Conservation (phyloP, 495 filamentous ascomycete genomes). For the Penicillium verhagenii region DNA sequence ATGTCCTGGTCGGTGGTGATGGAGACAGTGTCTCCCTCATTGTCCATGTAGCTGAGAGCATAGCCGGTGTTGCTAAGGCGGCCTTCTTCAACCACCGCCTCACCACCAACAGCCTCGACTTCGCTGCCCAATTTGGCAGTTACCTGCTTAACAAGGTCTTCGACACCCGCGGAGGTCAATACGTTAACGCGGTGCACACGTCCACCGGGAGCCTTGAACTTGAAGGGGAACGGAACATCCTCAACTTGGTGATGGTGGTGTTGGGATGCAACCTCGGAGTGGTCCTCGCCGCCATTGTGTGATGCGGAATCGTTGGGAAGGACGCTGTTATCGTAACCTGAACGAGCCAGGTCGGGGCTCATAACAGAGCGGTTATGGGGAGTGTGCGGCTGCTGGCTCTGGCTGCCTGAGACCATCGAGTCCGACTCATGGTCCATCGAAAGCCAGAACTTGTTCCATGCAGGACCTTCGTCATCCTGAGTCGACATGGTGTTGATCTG, state of each 20-base stretch:
- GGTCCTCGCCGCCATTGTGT: conserved; percentile 79
- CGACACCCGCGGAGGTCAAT: conserved; percentile 73
- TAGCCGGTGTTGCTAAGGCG: conserved; percentile 78
- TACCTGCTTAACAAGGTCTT: conserved; percentile 75
- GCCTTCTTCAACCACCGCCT: conserved; percentile 70
- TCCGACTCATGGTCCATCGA: conserved; percentile 96
- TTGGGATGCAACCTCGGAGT: conserved; percentile 57
- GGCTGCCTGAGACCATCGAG: conserved; percentile 91
- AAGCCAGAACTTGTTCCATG: conserved; percentile 99
- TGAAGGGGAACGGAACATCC: conserved; percentile 89
- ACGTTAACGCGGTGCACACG: conserved; percentile 92
- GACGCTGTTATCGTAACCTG: conserved; percentile 72
- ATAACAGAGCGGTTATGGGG: conserved; percentile 66
- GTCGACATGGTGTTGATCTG: conserved; percentile 83
- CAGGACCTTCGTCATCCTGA: conserved; percentile 86
- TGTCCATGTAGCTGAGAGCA: conserved; percentile 93
- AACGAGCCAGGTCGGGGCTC: conserved; percentile 70
- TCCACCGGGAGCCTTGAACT: conserved; percentile 97
- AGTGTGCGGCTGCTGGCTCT: conserved; percentile 61
- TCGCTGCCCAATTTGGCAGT: conserved; percentile 86
- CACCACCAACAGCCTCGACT: conserved; percentile 80
- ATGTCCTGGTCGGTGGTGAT: conserved; percentile 96
- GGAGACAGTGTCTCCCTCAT: conserved; percentile 95
- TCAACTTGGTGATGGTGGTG: conserved; percentile 49
- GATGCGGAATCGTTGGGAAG: conserved; percentile 93